These are phyloP conservation scores for Kodamaea ohmeri DNA, from an alignment of 1,139 yeast species.

Conservation along the genomic window DNA sequence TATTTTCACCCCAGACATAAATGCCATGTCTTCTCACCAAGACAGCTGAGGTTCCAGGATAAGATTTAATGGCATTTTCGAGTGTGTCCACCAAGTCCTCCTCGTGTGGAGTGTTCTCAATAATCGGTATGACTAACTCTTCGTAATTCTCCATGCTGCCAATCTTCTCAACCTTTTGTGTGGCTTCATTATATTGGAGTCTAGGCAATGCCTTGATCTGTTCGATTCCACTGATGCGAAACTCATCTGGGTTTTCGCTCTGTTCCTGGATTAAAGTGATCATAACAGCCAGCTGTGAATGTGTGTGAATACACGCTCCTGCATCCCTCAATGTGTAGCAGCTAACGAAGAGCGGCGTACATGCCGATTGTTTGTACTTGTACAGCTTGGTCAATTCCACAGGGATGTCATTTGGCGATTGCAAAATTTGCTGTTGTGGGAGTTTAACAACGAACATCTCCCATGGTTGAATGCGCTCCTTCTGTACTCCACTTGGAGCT, in stretches of 20 bases:
- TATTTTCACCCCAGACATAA: slow-evolving; percentile 91
- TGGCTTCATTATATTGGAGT: slow-evolving; percentile 27
- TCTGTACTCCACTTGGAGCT: slow-evolving; percentile 95
- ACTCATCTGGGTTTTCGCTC: slow-evolving; percentile 49
- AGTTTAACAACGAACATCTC: slow-evolving; percentile 78
- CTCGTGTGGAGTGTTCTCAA: slow-evolving; percentile 86
- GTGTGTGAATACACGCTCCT: slow-evolving; percentile 95
- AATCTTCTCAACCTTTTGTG: slow-evolving; percentile 52
- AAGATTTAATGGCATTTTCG: slow-evolving; percentile 57
- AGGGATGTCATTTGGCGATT: slow-evolving; percentile 54
- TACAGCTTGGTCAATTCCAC: slow-evolving; percentile 38
- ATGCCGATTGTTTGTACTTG: slow-evolving; percentile 81
- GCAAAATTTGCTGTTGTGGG: slow-evolving; percentile 51
- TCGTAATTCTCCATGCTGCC: slow-evolving; percentile 75
- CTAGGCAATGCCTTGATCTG: slow-evolving; percentile 89
- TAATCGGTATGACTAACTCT: slow-evolving; percentile 78
- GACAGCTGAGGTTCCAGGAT: slow-evolving; percentile 82
- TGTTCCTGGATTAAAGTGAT: slow-evolving; percentile 59
- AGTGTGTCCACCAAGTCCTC: slow-evolving; percentile 75
- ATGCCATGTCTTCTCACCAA: slow-evolving; percentile 92
- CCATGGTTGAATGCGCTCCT: slow-evolving; percentile 78
- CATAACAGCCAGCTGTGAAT: slow-evolving; percentile 86
- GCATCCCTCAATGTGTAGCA: slow-evolving; percentile 72
- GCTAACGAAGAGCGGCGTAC: slow-evolving; percentile 84
- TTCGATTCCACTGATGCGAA: slow-evolving; percentile 77